These are phyloP conservation scores for Xanthoconium purpureum DNA, from an alignment of 768 basidiomycete genomes.

Conservation along the genomic window DNA sequence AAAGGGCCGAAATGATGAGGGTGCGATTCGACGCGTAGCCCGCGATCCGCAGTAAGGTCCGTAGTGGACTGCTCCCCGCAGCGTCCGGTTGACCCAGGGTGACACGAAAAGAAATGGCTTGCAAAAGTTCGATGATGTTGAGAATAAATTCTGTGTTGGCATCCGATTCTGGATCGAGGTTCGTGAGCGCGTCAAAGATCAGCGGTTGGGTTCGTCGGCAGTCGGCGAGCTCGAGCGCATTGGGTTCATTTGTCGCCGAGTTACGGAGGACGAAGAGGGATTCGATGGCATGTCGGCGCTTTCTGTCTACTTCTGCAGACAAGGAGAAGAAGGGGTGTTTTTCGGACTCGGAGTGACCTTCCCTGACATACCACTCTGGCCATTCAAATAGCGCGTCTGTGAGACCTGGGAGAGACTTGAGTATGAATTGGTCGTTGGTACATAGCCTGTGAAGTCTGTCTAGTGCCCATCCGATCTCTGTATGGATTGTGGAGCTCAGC, in stretches of 20 bases:
- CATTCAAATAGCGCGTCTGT: constrained; percentile 83
- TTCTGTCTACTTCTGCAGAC: constrained; percentile 46
- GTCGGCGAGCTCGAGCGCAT: constrained; percentile 55
- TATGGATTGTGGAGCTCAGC: constrained; percentile 74
- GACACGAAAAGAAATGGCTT: constrained; percentile 52
- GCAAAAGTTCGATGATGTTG: constrained; percentile 68
- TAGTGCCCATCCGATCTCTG: constrained; percentile 87
- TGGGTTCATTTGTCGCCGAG: constrained; percentile 65
- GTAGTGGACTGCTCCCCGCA: constrained; percentile 50
- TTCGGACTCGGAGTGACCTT: constrained; percentile 52
- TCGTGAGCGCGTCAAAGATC: constrained; percentile 61
- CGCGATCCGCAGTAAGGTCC: constrained; percentile 52
- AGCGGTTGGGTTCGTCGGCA: constrained; percentile 64
- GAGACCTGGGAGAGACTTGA: constrained; percentile 72
- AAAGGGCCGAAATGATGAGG: constrained; percentile 65
- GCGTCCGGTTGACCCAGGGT: constrained; percentile 35
- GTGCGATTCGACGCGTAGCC: constrained; percentile 67
- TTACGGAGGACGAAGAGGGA: constrained; percentile 87
- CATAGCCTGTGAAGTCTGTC: constrained; percentile 81
- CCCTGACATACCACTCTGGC: constrained; percentile 78
- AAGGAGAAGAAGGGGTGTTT: constrained; percentile 53
- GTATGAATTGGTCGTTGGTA: constrained; percentile 71
- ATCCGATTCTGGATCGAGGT: constrained; percentile 59
- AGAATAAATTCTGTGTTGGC: constrained; percentile 70
- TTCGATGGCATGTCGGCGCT: constrained; percentile 77